Conservation (phyloP, 805 yeast species). For the Candida quercuum region DNA sequence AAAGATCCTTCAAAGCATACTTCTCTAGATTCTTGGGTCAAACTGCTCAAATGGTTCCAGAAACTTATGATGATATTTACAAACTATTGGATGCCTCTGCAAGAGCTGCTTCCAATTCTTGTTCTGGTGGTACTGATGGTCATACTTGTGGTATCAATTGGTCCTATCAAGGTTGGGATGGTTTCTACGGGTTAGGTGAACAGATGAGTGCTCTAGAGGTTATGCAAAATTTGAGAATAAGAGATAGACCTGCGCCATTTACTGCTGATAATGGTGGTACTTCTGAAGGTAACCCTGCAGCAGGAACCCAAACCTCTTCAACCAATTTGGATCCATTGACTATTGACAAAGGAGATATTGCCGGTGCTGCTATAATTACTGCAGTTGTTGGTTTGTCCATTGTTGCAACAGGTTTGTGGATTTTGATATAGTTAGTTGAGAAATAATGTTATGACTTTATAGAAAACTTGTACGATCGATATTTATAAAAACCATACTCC, state of each 20-base stretch:
- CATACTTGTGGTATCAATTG: slow-evolving; percentile 81
- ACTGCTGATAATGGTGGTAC: slow-evolving; percentile 62
- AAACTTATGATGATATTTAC: slow-evolving; percentile 41
- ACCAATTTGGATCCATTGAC: slow-evolving; percentile 33
- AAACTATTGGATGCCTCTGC: slow-evolving; percentile 47
- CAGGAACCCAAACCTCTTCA: slow-evolving; percentile 44
- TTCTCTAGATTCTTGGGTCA: slow-evolving; percentile 60
- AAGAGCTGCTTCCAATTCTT: slow-evolving; percentile 67
- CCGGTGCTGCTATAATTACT: slow-evolving; percentile 66
- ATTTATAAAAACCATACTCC: too few relatives aligned
- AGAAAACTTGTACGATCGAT: too few relatives aligned
- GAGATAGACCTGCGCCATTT: slow-evolving; percentile 45
- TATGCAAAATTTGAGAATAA: slow-evolving; percentile 33
- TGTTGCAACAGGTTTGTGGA: slow-evolving; percentile 35
- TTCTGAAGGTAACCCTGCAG: slow-evolving; percentile 56
- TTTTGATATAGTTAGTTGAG: slow-evolving; percentile 22
- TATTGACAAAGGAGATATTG: slow-evolving; percentile 40
- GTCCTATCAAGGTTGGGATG: slow-evolving; percentile 59
- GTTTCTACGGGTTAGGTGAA: slow-evolving; percentile 73
- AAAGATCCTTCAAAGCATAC: slow-evolving; percentile 69
- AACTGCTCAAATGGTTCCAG: slow-evolving; percentile 57
- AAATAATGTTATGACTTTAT: too few relatives aligned
- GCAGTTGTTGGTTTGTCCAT: slow-evolving; percentile 40
- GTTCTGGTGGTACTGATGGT: slow-evolving; percentile 77
- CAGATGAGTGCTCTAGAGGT: slow-evolving; percentile 74